Conservation (phyloP, 441 rosid genomes). For the Croton setiger region DNA sequence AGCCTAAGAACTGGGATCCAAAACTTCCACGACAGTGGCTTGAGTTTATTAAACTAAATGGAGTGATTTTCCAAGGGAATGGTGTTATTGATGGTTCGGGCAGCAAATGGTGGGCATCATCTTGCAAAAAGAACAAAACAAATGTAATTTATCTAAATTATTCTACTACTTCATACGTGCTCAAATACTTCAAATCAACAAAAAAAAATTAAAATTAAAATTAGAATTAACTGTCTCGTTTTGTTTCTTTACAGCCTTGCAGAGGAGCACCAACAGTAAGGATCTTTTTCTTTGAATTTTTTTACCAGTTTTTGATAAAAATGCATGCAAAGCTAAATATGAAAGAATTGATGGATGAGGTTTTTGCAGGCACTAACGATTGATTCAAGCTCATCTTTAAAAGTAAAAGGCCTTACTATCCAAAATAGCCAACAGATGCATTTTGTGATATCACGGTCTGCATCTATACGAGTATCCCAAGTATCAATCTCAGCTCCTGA, state of each 20-base stretch:
- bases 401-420: conserved; percentile 74
- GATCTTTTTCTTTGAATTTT: conserved; percentile 21
- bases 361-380: conserved; percentile 81
- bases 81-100: conserved; percentile 98
- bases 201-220: conserved; percentile 20
- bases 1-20: conserved; percentile 81
- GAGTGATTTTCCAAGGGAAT: conserved; percentile 74
- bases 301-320: conserved; percentile 12
- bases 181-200: conserved; percentile 5
- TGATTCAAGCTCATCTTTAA: conserved; percentile 76
- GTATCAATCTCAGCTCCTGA: conserved; percentile 78
- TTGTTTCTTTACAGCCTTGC: conserved; percentile 71
- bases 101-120: conserved; percentile 97
- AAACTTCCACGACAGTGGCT: conserved; percentile 58
- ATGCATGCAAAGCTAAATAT: conserved; percentile 6
- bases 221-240: conserved; percentile 6
- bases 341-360: conserved; percentile 16
- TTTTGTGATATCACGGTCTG: conserved; percentile 66
- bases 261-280: conserved; percentile 83
- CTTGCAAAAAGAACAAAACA: conserved; percentile 91
- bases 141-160: conserved; percentile 46
- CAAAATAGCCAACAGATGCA: conserved; percentile 96
- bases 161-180: conserved; percentile 7
- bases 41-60: conserved; percentile 59
- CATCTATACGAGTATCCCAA: conserved; percentile 55